Evolutionary conservation across 2,329 filamentous ascomycete species (phyloP).

Genomic region (Chaetomium sp.): DNA sequence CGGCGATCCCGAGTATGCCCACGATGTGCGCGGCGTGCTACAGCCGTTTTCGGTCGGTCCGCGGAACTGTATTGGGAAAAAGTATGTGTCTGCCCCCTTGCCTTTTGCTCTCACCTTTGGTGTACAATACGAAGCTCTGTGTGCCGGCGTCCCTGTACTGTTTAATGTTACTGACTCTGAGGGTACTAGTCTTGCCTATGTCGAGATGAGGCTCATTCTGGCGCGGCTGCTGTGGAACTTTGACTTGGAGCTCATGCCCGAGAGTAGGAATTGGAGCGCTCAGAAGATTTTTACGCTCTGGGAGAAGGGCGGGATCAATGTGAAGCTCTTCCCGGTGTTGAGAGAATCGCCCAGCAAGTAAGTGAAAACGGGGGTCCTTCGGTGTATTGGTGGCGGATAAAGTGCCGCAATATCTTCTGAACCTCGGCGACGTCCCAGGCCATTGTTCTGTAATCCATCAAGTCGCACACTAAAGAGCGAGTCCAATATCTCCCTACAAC

Average conservation of each 20-base stretch:
- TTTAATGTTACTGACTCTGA: slow-evolving; percentile 2
- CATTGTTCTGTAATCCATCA: too few relatives aligned
- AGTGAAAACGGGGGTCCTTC: too few relatives aligned
- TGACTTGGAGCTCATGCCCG: slow-evolving; percentile 41
- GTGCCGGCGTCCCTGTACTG: background rate
- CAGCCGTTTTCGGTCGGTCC: slow-evolving; percentile 47
- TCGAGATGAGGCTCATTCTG: slow-evolving; percentile 52
- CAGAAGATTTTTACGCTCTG: slow-evolving; percentile 40
- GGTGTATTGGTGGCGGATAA: too few relatives aligned
- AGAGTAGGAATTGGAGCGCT: slow-evolving; percentile 28
- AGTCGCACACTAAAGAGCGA: too few relatives aligned
- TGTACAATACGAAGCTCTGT: background rate
- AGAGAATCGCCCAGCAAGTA: background rate
- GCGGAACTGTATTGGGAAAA: slow-evolving; percentile 47
- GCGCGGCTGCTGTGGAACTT: slow-evolving; percentile 50
- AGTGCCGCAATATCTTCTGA: too few relatives aligned
- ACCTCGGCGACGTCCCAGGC: too few relatives aligned
- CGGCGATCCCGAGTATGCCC: slow-evolving; percentile 33
- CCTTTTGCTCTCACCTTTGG: background rate
- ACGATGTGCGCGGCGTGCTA: slow-evolving; percentile 34
- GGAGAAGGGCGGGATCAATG: slow-evolving; percentile 35
- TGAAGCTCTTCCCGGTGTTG: slow-evolving; percentile 19
- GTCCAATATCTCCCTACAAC: too few relatives aligned
- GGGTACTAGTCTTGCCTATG: slow-evolving; percentile 44
- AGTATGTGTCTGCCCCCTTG: slow-evolving; percentile 33